Percentiles rank a stretch among this genome's conserved stretches.
Conservation (phyloP, 139 green algal genomes). For the Pseudopediastrum boryanum region DNA sequence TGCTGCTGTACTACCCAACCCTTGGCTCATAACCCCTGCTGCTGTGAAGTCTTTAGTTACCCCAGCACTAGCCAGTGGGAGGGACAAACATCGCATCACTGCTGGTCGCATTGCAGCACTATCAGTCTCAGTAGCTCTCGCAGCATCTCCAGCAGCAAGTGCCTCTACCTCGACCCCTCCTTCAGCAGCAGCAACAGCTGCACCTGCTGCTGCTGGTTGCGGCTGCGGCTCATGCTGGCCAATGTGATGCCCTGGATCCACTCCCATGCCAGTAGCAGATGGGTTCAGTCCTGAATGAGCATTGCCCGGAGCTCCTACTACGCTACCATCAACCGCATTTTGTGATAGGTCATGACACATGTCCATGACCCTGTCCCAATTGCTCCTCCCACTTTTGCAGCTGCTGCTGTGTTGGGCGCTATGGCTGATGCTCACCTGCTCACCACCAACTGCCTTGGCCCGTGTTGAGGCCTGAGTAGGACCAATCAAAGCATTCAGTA, state of each 20-base stretch:
- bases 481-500: background rate
- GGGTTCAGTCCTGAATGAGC: too few relatives aligned
- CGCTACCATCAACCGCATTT: background rate
- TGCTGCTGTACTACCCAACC: too few relatives aligned
- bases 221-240: background rate
- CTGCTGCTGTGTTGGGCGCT: background rate
- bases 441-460: background rate
- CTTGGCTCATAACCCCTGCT: too few relatives aligned
- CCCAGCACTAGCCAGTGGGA: too few relatives aligned
- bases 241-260: background rate
- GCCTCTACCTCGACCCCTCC: background rate
- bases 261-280: background rate
- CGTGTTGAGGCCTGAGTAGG: background rate
- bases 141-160: background rate
- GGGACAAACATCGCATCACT: too few relatives aligned
- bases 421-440: background rate
- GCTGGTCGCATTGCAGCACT: background rate
- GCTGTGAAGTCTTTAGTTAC: too few relatives aligned
- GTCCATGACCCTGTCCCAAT: background rate
- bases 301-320: conserved; percentile 1
- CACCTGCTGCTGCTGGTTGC: background rate
- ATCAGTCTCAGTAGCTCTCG: background rate
- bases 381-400: background rate
- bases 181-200: background rate
- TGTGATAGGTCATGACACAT: background rate